Conservation (phyloP, 1,284 basidiomycete genomes). For the Sanghuangporus baumii region DNA sequence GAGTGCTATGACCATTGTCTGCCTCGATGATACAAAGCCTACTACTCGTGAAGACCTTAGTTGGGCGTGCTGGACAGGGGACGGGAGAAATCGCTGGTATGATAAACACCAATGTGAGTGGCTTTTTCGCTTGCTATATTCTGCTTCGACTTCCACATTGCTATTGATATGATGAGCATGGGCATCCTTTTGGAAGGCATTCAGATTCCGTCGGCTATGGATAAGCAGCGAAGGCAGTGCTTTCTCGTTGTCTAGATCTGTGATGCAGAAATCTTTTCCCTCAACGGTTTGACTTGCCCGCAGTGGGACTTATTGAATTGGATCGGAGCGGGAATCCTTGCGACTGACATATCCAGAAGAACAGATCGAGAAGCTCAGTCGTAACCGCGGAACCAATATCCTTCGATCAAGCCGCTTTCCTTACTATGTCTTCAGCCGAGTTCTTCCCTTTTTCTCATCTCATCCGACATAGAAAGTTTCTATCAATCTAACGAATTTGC, state of each 20-base stretch:
- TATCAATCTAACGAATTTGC: constrained; percentile 14
- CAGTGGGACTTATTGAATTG: neutral
- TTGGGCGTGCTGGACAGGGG: constrained; percentile 87
- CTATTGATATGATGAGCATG: no score
- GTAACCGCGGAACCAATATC: neutral
- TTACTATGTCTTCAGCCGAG: neutral
- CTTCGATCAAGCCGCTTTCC: neutral
- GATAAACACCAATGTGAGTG: constrained; percentile 92
- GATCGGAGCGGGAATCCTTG: neutral
- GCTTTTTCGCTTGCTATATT: neutral
- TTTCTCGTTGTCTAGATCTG: neutral
- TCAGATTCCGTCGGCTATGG: neutral
- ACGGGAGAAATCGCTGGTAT: constrained; percentile 91
- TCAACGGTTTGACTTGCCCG: neutral
- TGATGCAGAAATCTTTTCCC: neutral
- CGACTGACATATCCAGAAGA: neutral
- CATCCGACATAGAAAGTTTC: neutral
- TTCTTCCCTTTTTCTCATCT: neutral
- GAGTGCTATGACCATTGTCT: constrained; percentile 83
- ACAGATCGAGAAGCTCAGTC: neutral
- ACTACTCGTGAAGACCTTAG: constrained; percentile 79
- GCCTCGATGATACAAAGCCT: constrained; percentile 78
- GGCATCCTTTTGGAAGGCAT: no score
- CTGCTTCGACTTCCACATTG: neutral
- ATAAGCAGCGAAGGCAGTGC: neutral